Evolutionary conservation across 257 asterid species (phyloP).

Genomic region (Parsonsia alboflavescens): DNA sequence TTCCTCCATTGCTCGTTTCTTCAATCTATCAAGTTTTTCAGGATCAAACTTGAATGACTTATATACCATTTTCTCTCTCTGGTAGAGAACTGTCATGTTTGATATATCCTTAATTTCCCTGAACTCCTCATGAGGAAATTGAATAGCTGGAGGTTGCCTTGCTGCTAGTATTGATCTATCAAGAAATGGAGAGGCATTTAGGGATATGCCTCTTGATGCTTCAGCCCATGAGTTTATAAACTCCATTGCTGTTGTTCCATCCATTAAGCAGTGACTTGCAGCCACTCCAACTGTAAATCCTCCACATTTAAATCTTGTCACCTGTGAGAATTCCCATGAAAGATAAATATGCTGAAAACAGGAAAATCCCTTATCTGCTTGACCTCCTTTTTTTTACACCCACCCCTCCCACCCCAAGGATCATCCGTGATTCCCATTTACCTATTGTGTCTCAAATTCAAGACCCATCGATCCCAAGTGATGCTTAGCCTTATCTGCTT

Average conservation of each 20-base stretch:
- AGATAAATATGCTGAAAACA: neutral
- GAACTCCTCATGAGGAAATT: conserved; percentile 18
- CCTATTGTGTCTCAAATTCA: too few species aligned
- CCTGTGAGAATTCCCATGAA: conserved; percentile 4
- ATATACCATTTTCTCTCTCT: conserved; percentile 5
- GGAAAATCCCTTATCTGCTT: neutral
- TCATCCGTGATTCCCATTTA: too few species aligned
- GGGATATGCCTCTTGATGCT: conserved; percentile 16
- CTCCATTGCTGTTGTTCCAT: conserved; percentile 21
- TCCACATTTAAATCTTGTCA: conserved; percentile 25
- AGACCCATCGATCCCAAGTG: too few species aligned
- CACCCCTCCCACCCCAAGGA: too few species aligned
- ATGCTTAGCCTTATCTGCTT: neutral
- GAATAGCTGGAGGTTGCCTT: conserved; percentile 15
- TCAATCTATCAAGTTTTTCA: neutral
- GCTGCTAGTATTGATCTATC: conserved; percentile 18
- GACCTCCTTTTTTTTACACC: too few species aligned
- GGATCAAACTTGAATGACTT: conserved; percentile 13
- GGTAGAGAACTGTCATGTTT: conserved; percentile 11
- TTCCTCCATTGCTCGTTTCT: neutral
- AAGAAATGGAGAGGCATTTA: conserved; percentile 13
- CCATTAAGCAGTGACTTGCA: conserved; percentile 19
- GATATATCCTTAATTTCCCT: conserved; percentile 21
- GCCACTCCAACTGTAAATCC: conserved; percentile 21
- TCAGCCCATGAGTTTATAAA: conserved; percentile 28